A percentile compares a stretch with the other conserved stretches of the same genome.
phyloP scores from a whole-genome alignment of 192 early-diverging fungal species.

The Podila clonocystis region DNA sequence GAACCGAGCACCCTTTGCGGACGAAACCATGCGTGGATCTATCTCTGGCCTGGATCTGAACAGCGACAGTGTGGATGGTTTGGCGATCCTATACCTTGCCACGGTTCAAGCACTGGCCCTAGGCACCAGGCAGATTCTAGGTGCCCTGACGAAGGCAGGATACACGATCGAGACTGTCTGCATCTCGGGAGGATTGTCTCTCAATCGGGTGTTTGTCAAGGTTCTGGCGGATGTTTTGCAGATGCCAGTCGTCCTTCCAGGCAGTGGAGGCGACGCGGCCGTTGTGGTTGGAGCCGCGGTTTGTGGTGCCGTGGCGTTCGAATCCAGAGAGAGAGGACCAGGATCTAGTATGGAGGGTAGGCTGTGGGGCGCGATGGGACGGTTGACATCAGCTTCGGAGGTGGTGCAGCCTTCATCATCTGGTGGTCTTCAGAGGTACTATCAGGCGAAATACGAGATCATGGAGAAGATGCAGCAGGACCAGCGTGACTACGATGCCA shows the following conservation, averaged over 20 bases:
- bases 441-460: constrained; percentile 64
- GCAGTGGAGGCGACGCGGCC: constrained; percentile 61
- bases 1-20: constrained; percentile 76
- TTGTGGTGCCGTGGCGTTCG: constrained; percentile 66
- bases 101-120: constrained; percentile 69
- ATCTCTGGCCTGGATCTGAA: constrained; percentile 67
- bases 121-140: constrained; percentile 72
- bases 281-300: constrained; percentile 77
- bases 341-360: constrained; percentile 14
- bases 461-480: constrained; percentile 68
- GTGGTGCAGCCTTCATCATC: constrained; percentile 56
- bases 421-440: constrained; percentile 34
- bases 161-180: constrained; percentile 66
- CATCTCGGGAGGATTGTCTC: constrained; percentile 73
- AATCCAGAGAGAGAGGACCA: constrained; percentile 14
- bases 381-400: constrained; percentile 56
- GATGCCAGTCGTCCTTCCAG: constrained; percentile 62
- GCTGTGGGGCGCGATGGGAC: constrained; percentile 67
- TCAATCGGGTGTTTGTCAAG: constrained; percentile 71
- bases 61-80: constrained; percentile 51
- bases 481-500: constrained; percentile 59
- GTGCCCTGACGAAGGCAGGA: constrained; percentile 56
- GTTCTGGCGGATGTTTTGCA: constrained; percentile 67
- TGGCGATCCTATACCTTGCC: constrained; percentile 68
- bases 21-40: constrained; percentile 68